These are phyloP conservation scores for Colletotrichum caudatum DNA, from an alignment of 2,329 filamentous ascomycete genomes.

Conservation along the genomic window DNA sequence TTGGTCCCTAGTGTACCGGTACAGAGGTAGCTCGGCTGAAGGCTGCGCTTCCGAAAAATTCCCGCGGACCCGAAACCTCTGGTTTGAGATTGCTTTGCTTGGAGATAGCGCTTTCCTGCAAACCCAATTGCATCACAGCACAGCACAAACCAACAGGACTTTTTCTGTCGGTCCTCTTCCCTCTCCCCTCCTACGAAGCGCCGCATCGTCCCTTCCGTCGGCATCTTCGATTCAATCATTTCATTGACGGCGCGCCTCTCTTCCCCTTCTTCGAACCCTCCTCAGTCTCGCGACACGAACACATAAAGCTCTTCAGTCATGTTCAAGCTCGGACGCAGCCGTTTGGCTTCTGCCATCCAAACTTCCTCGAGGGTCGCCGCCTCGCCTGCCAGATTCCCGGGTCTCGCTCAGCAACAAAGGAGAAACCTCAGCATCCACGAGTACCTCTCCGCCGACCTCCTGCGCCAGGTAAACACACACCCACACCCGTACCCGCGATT, in stretches of 20 bases:
- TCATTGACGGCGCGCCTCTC: slow-evolving; percentile 29
- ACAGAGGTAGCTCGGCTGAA: slow-evolving; percentile 27
- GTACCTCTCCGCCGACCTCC: slow-evolving; percentile 93
- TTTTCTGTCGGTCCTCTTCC: slow-evolving; percentile 34
- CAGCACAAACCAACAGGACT: slow-evolving; percentile 35
- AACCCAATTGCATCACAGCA: slow-evolving; percentile 42
- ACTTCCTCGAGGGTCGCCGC: slow-evolving; percentile 66
- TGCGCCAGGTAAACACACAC: slow-evolving; percentile 71
- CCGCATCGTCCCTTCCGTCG: slow-evolving; percentile 10
- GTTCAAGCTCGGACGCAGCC: slow-evolving; percentile 89
- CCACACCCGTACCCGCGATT: slow-evolving; percentile 14
- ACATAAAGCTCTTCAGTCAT: slow-evolving; percentile 63
- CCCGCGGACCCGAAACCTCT: slow-evolving; percentile 40
- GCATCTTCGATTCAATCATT: slow-evolving; percentile 28
- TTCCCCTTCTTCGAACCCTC: slow-evolving; percentile 9
- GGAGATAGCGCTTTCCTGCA: slow-evolving; percentile 37
- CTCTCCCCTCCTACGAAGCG: slow-evolving; percentile 35
- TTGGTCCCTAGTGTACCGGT: neutral
- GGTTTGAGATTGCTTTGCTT: slow-evolving; percentile 37
- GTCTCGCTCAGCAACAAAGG: slow-evolving; percentile 79
- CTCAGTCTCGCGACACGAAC: slow-evolving; percentile 24
- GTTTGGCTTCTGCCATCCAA: slow-evolving; percentile 81
- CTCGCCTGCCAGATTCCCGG: slow-evolving; percentile 69
- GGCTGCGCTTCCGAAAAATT: slow-evolving; percentile 36
- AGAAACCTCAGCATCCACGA: slow-evolving; percentile 97